A percentile compares a stretch with the other conserved stretches of the same genome.
Evolutionary conservation across 257 asterid genomes (phyloP).

Genomic region (Solanum lycopersicoides): DNA sequence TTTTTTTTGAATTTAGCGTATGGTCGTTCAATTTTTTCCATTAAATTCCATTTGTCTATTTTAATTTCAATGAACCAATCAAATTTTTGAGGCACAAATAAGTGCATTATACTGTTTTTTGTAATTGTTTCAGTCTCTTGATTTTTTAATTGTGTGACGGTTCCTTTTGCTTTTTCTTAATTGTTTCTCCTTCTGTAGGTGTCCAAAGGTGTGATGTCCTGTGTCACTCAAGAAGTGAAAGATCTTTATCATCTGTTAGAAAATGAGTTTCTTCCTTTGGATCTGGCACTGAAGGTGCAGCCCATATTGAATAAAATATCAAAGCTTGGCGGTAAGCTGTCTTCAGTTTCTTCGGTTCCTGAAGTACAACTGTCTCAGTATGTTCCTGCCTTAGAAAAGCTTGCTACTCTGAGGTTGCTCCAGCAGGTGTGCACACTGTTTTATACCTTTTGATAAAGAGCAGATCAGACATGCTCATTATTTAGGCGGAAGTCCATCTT

Average conservation of each 20-base stretch:
- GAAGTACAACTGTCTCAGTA: conserved; percentile 57
- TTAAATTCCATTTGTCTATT: background rate
- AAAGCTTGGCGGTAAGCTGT: conserved; percentile 70
- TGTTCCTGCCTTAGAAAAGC: conserved; percentile 70
- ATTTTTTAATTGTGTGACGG: background rate
- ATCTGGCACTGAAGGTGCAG: conserved; percentile 65
- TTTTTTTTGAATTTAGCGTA: background rate
- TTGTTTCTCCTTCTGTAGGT: conserved; percentile 29
- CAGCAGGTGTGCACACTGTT: conserved; percentile 46
- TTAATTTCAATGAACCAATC: background rate
- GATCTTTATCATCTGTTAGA: conserved; percentile 66
- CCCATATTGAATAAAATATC: conserved; percentile 55
- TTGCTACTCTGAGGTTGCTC: conserved; percentile 76
- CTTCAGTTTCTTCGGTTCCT: conserved; percentile 68
- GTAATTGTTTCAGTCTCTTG: background rate
- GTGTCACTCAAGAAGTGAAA: conserved; percentile 84
- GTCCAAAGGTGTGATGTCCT: conserved; percentile 81
- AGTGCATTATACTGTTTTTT: background rate
- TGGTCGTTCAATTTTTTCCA: background rate
- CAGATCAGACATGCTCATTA: background rate
- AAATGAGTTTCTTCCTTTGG: conserved; percentile 60
- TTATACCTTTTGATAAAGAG: background rate
- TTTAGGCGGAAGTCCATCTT: background rate
- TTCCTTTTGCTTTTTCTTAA: background rate
- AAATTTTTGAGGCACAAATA: background rate